Conservation (phyloP, 2,329 filamentous ascomycete species). For the Periconia digitata region DNA sequence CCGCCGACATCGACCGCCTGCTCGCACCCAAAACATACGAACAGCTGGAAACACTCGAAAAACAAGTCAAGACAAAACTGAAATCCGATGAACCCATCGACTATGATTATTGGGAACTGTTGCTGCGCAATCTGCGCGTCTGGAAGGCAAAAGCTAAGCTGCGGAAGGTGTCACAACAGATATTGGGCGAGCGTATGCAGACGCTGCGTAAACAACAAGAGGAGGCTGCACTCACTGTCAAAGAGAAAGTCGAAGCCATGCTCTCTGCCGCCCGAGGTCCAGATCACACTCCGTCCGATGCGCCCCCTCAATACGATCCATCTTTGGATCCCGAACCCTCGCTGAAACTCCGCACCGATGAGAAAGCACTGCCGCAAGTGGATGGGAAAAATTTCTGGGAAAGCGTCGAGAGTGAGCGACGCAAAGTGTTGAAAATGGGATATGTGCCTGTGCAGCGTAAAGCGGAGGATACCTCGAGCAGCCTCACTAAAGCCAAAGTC, state of each 20-base stretch:
- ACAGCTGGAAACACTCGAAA: conserved; percentile 83
- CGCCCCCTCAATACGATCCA: conserved; percentile 36
- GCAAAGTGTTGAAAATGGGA: conserved; percentile 64
- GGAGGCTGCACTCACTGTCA: conserved; percentile 63
- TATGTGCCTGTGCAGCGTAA: conserved; percentile 64
- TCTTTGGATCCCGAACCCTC: conserved; percentile 66
- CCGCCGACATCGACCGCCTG: conserved; percentile 84
- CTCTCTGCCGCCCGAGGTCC: conserved; percentile 18
- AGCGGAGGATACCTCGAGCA: conserved; percentile 26
- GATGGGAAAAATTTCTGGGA: conserved; percentile 62
- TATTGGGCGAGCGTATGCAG: conserved; percentile 69
- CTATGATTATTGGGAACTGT: conserved; percentile 95
- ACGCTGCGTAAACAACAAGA: conserved; percentile 68
- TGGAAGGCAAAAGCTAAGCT: conserved; percentile 92
- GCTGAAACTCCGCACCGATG: conserved; percentile 64
- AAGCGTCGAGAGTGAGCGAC: conserved; percentile 60
- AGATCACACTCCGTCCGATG: not conserved
- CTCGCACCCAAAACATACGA: conserved; percentile 81
- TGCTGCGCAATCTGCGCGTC: conserved; percentile 79
- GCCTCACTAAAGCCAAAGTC: conserved; percentile 34
- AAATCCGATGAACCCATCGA: conserved; percentile 89
- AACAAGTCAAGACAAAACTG: conserved; percentile 83
- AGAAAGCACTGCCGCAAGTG: conserved; percentile 61
- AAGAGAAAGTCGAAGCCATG: conserved; percentile 55
- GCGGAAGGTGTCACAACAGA: conserved; percentile 73